phyloP scores from a whole-genome alignment of 1,284 basidiomycete species.

The Puccinia coronata region DNA sequence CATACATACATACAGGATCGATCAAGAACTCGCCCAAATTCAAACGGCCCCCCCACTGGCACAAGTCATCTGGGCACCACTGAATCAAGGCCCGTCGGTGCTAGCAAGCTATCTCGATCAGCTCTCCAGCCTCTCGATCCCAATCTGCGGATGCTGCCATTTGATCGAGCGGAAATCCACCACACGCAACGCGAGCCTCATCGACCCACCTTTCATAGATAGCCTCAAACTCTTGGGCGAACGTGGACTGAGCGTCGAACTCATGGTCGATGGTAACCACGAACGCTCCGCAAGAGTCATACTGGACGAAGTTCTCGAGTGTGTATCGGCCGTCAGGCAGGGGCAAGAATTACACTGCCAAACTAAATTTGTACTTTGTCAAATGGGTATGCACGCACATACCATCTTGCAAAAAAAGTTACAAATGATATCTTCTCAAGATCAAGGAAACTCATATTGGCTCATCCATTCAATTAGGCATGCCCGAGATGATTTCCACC shows the following conservation, averaged over 20 bases:
- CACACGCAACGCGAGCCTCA: neutral
- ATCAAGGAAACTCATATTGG: neutral
- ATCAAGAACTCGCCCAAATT: slow-evolving; percentile 28
- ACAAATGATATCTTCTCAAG: neutral
- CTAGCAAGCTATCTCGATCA: slow-evolving; percentile 31
- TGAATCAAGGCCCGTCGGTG: slow-evolving; percentile 25
- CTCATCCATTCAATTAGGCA: slow-evolving; percentile 22
- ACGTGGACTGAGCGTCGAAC: slow-evolving; percentile 39
- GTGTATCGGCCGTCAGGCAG: slow-evolving; percentile 37
- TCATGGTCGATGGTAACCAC: slow-evolving; percentile 40
- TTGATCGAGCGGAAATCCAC: slow-evolving; percentile 15
- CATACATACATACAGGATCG: neutral
- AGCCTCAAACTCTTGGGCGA: slow-evolving; percentile 37
- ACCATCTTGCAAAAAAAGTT: neutral
- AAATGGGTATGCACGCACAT: slow-evolving; percentile 35
- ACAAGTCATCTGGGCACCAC: slow-evolving; percentile 44
- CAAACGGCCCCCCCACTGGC: neutral
- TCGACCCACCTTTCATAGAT: slow-evolving; percentile 21
- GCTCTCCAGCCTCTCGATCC: neutral
- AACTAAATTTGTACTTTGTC: slow-evolving; percentile 44
- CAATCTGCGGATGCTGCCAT: slow-evolving; percentile 40
- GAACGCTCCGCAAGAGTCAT: slow-evolving; percentile 19
- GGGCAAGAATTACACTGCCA: slow-evolving; percentile 14
- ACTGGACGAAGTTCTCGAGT: slow-evolving; percentile 48
- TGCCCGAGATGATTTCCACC: slow-evolving; percentile 38